These are phyloP conservation scores for Verticillium isaacii DNA, from an alignment of 2,329 filamentous ascomycete species.

Conservation along the genomic window DNA sequence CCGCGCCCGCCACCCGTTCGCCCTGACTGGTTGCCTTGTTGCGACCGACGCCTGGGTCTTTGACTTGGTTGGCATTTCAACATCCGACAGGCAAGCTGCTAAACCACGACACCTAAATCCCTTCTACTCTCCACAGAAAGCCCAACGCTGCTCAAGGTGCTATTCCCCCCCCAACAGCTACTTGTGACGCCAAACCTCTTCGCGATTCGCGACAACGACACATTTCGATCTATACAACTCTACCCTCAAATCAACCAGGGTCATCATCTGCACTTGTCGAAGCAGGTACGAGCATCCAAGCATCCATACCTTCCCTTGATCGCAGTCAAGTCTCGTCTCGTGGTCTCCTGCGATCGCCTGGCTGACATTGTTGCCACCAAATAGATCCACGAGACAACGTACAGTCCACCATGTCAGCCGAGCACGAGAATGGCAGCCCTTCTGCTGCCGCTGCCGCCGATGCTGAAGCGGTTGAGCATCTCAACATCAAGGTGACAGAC, in stretches of 20 bases:
- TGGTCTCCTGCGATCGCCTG: background rate
- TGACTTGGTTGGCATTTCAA: no score
- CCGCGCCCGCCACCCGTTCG: background rate
- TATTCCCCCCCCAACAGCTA: no score
- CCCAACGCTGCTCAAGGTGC: no score
- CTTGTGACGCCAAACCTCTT: no score
- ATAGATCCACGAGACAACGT: background rate
- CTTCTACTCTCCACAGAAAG: no score
- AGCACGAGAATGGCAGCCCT: constrained; percentile 46
- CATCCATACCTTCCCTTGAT: background rate
- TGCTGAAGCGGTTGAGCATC: constrained; percentile 61
- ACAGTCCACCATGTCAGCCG: constrained; percentile 40
- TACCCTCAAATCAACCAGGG: background rate
- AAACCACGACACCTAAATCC: no score
- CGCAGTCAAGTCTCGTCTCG: background rate
- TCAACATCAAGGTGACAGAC: constrained; percentile 99
- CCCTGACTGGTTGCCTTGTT: no score
- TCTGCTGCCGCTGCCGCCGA: constrained; percentile 27
- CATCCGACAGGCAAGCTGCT: no score
- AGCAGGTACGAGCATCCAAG: background rate
- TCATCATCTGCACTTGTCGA: background rate
- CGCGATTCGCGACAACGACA: no score
- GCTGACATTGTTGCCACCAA: background rate
- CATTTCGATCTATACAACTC: background rate
- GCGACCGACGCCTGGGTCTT: no score